phyloP scores from a whole-genome alignment of 768 basidiomycete species.

The Termitomyces sp. region DNA sequence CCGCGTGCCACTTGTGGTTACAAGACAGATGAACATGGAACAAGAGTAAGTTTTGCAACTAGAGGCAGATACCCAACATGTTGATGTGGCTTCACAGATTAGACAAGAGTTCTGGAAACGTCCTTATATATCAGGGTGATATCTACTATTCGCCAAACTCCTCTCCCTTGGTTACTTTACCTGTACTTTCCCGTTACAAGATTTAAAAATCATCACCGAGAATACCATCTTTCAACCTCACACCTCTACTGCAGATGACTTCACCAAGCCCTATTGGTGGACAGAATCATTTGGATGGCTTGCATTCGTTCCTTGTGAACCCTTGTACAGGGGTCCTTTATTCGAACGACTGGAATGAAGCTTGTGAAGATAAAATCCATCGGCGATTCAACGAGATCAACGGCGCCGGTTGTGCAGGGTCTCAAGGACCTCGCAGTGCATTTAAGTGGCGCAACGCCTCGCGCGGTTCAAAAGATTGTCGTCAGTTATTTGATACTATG shows the following conservation, averaged over 20 bases:
- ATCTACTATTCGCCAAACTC: conserved; percentile 1
- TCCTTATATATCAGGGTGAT: neutral
- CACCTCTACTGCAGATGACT: neutral
- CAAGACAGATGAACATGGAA: neutral
- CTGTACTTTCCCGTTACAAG: neutral
- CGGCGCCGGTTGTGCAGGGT: too few relatives aligned
- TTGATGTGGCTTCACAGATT: neutral
- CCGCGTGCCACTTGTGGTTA: neutral
- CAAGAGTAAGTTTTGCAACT: neutral
- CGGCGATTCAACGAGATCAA: too few relatives aligned
- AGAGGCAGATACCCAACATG: neutral
- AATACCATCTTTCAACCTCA: neutral
- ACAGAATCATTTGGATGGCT: too few relatives aligned
- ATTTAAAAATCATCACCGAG: neutral
- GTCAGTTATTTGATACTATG: too few relatives aligned
- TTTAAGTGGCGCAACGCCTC: too few relatives aligned
- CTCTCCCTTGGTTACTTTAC: neutral
- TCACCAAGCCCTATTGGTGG: too few relatives aligned
- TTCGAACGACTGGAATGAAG: too few relatives aligned
- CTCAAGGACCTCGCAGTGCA: too few relatives aligned
- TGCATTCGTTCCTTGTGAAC: too few relatives aligned
- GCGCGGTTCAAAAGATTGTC: too few relatives aligned
- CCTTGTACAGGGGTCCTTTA: too few relatives aligned
- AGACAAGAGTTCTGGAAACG: neutral
- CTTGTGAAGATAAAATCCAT: too few relatives aligned